These are phyloP conservation scores for Xerocomus minutiporus DNA, from an alignment of 1,284 basidiomycete species.

Conservation along the genomic window DNA sequence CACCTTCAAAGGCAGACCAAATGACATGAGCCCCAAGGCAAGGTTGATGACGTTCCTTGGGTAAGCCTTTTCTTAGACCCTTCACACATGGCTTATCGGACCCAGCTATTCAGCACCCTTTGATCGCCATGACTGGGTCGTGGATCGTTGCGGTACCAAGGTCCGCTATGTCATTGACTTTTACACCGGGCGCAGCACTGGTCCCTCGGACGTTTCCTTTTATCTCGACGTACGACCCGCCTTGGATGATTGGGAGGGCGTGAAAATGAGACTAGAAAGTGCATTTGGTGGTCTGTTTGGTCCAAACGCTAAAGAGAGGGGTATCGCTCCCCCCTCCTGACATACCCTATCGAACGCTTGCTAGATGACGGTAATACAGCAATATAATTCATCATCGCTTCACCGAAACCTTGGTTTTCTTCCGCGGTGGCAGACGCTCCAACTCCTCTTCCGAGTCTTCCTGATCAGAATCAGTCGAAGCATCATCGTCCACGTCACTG, in stretches of 20 bases:
- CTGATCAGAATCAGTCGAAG: conserved; percentile 38
- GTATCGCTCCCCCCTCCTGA: conserved; percentile 20
- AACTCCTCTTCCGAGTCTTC: conserved; percentile 36
- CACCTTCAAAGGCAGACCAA: conserved; percentile 80
- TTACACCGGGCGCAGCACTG: conserved; percentile 78
- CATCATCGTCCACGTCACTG: conserved; percentile 55
- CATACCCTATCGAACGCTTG: background rate
- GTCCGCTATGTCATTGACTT: conserved; percentile 98
- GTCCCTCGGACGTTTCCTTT: conserved; percentile 60
- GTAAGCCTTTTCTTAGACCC: conserved; percentile 46
- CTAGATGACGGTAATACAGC: conserved; percentile 11
- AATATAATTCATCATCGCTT: conserved; percentile 33
- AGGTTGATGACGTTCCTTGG: conserved; percentile 80
- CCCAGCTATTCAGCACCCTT: conserved; percentile 88
- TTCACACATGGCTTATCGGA: background rate
- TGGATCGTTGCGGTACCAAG: conserved; percentile 86
- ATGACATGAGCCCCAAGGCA: conserved; percentile 76
- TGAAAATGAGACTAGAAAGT: conserved; percentile 66
- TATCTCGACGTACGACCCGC: conserved; percentile 94
- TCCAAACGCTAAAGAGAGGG: conserved; percentile 13
- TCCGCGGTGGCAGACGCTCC: conserved; percentile 33
- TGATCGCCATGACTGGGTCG: conserved; percentile 96
- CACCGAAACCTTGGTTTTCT: conserved; percentile 35
- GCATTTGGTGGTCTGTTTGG: conserved; percentile 46
- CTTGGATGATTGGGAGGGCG: conserved; percentile 85